Base-by-base conservation (phyloP, 2,329 filamentous ascomycete species). In the Colletotrichum orbiculare region DNA sequence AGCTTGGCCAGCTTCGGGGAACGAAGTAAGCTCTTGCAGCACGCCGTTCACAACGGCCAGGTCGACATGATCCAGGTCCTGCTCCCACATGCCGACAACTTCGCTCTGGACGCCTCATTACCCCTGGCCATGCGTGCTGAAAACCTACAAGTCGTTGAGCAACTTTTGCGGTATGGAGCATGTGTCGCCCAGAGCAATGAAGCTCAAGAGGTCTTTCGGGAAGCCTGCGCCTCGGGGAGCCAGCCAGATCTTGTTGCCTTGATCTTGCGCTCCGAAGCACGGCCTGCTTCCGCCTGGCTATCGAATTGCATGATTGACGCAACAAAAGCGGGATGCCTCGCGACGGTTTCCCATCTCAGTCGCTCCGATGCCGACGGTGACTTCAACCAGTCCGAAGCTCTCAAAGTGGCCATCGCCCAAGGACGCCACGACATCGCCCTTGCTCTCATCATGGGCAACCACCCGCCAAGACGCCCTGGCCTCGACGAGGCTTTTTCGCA, bases 301-400 rank as follows among this genome's bases (percentile, higher is more conserved):
- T 86, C 85, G 3, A 79, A 84, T 50, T 80, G 79, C 50, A 79
- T 88, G 80, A 79, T 82, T 10, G 83, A 85, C 49, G 85, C 85
- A 4, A 75, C 81, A 0, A 77, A 77, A 37, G 80, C 80, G 4
- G 84, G 83, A 0, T 86, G 82, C 60, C 71, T 85, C 6, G 77
- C 81, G 2, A 86, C 82, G 1, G 85, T 87, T 0, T 68, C 82
- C 8, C 76, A 81, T 42, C 76, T 88, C 1, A 85, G 82, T 66
- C 81, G 83, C 37, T 83, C 85, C 0, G 79, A 76, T 2, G 86
- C 85, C 2, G 84, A 89, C 54, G 83, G 82, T 6, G 83, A 84
- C 65, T 79, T 83, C 69, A 82, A 85, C 65, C 74, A 80, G 2
- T 84, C 81, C 9, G 81, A 85, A 17, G 85, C 85, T 1, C 75